Base-by-base conservation (phyloP, 2,329 filamentous ascomycete species). In the Trichophyton simii region DNA sequence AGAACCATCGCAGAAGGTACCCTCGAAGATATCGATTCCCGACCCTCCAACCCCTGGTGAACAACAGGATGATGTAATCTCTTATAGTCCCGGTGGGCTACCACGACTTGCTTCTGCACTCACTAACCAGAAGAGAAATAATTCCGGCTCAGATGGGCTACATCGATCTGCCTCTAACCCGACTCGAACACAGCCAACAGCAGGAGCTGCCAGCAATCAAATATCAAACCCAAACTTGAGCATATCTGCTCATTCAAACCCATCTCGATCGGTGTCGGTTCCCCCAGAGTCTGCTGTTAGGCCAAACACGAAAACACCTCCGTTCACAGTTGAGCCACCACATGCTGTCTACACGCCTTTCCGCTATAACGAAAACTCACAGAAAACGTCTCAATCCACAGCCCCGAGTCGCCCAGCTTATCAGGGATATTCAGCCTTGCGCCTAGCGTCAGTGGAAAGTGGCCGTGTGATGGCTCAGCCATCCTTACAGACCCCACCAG, bases 61-160 rank as follows among this genome's bases (percentile, higher is more conserved):
- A 1, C 61, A 63, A 1, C 61, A 58, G 28, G 65, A 66, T 41
- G 70, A 71, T 62, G 72, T 71, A 62, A 68, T 71, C 46, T 71
- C 74, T 44, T 82, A 82, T 63, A 83, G 80, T 63, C 79, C 80
- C 20, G 81, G 80, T 22, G 81, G 81, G 6, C 72, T 81, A 36
- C 80, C 81, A 8, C 74, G 79, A 9, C 63, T 79, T 18, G 65
- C 67, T 25, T 68, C 65, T 42, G 66, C 65, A 63, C 54, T 64
- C 62, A 9, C 62, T 60, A 68, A 68, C 34, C 65, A 68, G 34
- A 13, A 31, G 25, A 50, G 59, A 31, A 52, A 46, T 36, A 46
- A 52, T 46, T n/a, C 59, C 3, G 59, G 59, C 9, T 61, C 63
- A 9, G 61, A 66, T 31, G 59, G 63, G 3, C 60, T 70, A 36